Base-by-base conservation (phyloP, 768 basidiomycete species). In the Bullera alba region DNA sequence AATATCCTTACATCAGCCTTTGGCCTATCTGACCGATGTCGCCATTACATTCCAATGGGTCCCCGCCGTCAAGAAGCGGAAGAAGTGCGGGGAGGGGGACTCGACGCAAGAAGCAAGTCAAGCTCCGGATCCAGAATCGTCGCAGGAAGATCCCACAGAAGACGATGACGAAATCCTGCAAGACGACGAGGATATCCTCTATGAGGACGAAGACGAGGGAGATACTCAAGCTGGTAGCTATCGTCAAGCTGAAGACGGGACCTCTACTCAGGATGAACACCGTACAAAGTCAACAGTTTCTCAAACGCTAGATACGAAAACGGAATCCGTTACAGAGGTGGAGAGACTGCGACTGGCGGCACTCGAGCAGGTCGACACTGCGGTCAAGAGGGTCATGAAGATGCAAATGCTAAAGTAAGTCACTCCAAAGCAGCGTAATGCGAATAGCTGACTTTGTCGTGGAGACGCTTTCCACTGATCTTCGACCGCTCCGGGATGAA, bases 381-480 rank as follows among this genome's bases (percentile, higher is more conserved):
- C 23, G 21, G 14, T 43, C 14, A 7, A 43, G 10, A 25, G 21
- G 27, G 14, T 48, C 36, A 27, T 41, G 15, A 5, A 15, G 7
- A 16, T 6, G 22, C 46, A 59, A n/a, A 38, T 59, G 50, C 52
- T 59, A 38, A 54, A 44, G 49, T 51, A 19, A 21, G 53, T 51
- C n/a, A 8, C n/a, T 8, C n/a, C 32, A 8, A 34, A 8, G n/a
- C 32, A n/a, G 32, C 32, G 8, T 8, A 34, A 34, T 34, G 32
- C 8, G n/a, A n/a, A 8, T n/a, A 8, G 8, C 32, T 34, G 8
- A 34, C 32, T 34, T 8, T 34, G 0, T 22, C 37, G n/a, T n/a
- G n/a, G n/a, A 65, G 63, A n/a, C 63, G 60, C 0, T 65, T 62
- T 44, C 63, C 63, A 2, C 46, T 65, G 10, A 52, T 65, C n/a